Evolutionary conservation across 2,329 filamentous ascomycete genomes (phyloP).

Genomic region (Hypoxylon sp.): DNA sequence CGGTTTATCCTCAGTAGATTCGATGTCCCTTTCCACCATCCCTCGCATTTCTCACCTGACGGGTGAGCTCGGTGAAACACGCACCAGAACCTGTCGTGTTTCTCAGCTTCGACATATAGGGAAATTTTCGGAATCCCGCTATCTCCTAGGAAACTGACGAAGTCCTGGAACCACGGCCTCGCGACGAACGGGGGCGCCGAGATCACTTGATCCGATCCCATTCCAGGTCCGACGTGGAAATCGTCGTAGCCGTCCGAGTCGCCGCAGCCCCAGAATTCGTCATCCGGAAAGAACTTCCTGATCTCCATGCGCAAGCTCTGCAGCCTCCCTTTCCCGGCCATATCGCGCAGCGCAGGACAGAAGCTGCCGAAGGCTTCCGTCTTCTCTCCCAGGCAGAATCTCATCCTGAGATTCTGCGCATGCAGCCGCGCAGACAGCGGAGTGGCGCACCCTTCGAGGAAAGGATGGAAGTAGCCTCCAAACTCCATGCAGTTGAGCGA

Average conservation of each 20-base stretch:
- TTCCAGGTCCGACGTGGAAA: conserved; percentile 24
- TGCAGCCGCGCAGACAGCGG: conserved; percentile 43
- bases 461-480: conserved; percentile 29
- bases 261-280: conserved; percentile 46
- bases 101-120: conserved; percentile 37
- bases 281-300: conserved; percentile 40
- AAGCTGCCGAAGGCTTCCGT: conserved; percentile 38
- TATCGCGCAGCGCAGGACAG: conserved; percentile 42
- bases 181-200: conserved; percentile 44
- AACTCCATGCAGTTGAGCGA: conserved; percentile 41
- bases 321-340: conserved; percentile 44
- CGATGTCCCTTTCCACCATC: conserved; percentile 41
- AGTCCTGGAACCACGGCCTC: conserved; percentile 45
- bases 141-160: conserved; percentile 44
- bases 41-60: conserved; percentile 38
- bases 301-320: conserved; percentile 42
- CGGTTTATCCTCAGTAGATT: conserved; percentile 40
- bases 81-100: conserved; percentile 48
- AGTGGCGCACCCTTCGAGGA: conserved; percentile 39
- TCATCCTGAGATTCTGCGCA: conserved; percentile 43
- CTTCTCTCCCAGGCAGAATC: conserved; percentile 42
- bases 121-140: conserved; percentile 32
- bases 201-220: conserved; percentile 28
- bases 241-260: conserved; percentile 30
- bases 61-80: conserved; percentile 42